phyloP scores from a whole-genome alignment of 2,329 filamentous ascomycete species.

The Ascochyta fabae region DNA sequence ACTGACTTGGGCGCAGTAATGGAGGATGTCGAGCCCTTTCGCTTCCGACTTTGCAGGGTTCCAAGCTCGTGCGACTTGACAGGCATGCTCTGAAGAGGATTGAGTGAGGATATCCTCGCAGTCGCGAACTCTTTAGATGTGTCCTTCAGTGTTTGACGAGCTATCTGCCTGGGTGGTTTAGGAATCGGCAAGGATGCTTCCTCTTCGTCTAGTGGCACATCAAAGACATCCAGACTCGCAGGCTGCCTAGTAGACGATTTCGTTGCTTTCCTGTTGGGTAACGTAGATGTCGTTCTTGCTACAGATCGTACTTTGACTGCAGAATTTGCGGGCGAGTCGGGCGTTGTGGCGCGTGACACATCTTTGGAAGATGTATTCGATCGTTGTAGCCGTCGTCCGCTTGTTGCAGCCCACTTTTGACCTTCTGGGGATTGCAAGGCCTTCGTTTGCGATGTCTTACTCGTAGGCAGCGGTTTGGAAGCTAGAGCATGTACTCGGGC shows the following conservation, averaged over 20 bases:
- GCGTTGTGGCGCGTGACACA: constrained; percentile 23
- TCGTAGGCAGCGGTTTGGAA: not conserved
- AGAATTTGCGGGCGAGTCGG: constrained; percentile 4
- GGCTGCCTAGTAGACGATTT: constrained; percentile 9
- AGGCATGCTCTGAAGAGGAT: constrained; percentile 12
- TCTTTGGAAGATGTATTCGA: constrained; percentile 20
- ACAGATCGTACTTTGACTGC: not conserved
- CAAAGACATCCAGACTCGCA: constrained; percentile 28
- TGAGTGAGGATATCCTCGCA: not conserved
- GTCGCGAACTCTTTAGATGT: constrained; percentile 18
- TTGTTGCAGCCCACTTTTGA: constrained; percentile 2
- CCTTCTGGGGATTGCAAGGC: constrained; percentile 18
- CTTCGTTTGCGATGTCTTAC: constrained; percentile 7
- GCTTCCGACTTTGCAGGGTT: constrained; percentile 41
- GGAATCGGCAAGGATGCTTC: constrained; percentile 26
- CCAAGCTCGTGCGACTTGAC: constrained; percentile 40
- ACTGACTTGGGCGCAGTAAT: constrained; percentile 16
- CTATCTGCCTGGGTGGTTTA: constrained; percentile 12
- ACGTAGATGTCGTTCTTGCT: not conserved
- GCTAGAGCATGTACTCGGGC: not conserved
- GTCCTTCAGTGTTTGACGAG: constrained; percentile 19
- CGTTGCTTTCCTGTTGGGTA: constrained; percentile 13
- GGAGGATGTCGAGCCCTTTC: constrained; percentile 31
- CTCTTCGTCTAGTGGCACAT: constrained; percentile 38
- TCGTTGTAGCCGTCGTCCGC: constrained; percentile 4